phyloP scores from a whole-genome alignment of 2,329 filamentous ascomycete genomes.

The Epicoccum sorghinum region DNA sequence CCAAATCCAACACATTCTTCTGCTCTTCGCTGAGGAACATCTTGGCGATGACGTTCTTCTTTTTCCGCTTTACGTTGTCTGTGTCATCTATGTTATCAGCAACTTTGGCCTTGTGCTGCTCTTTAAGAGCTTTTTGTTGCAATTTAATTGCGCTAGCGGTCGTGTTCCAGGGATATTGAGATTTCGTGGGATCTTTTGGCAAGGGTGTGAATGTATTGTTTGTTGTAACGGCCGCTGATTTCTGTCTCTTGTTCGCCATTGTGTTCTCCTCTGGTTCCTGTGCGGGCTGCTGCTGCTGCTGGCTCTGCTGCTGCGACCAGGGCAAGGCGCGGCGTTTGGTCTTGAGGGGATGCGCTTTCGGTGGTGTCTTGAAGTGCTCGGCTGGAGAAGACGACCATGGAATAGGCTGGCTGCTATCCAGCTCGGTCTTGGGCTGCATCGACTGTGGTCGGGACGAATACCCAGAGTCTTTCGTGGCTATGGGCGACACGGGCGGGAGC shows the following conservation, averaged over 20 bases:
- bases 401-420: constrained; percentile 61
- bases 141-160: constrained; percentile 77
- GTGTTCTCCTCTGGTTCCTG: constrained; percentile 29
- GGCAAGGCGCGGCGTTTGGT: constrained; percentile 59
- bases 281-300: constrained; percentile 25
- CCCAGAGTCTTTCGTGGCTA: constrained; percentile 45
- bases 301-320: constrained; percentile 54
- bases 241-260: constrained; percentile 36
- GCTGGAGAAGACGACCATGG: constrained; percentile 76
- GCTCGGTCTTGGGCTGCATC: constrained; percentile 32
- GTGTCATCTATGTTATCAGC: constrained; percentile 50
- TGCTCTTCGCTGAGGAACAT: constrained; percentile 87
- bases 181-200: constrained; percentile 42
- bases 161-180: constrained; percentile 69
- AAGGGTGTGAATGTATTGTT: constrained; percentile 52
- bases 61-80: constrained; percentile 52
- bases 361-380: constrained; percentile 49
- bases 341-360: constrained; percentile 21
- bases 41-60: constrained; percentile 55
- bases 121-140: constrained; percentile 74
- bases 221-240: constrained; percentile 43
- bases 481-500: constrained; percentile 33
- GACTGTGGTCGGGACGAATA: constrained; percentile 24
- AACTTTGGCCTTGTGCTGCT: constrained; percentile 59
- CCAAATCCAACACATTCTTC: constrained; percentile 79